phyloP scores from a whole-genome alignment of 768 basidiomycete genomes.

The Boletus subparvulus region DNA sequence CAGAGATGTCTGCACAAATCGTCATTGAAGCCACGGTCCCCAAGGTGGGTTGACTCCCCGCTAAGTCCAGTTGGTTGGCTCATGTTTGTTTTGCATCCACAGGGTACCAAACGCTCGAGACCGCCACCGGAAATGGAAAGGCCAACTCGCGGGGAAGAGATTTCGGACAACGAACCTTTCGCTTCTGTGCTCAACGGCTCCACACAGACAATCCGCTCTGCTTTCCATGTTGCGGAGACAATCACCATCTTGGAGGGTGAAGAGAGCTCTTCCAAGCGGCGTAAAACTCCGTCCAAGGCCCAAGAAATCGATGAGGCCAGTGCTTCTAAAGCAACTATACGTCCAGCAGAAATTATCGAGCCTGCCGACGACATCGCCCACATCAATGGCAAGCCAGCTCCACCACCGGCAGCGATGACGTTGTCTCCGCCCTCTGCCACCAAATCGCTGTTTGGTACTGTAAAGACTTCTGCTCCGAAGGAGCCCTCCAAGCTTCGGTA shows the following conservation, averaged over 20 bases:
- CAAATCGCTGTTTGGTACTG: constrained; percentile 21
- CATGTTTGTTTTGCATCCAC: constrained; percentile 6
- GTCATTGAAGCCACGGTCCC: constrained; percentile 80
- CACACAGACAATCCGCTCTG: not conserved
- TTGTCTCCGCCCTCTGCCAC: constrained; percentile 24
- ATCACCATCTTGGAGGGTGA: constrained; percentile 40
- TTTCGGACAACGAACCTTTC: constrained; percentile 9
- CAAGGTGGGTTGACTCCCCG: constrained; percentile 45
- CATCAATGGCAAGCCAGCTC: constrained; percentile 15
- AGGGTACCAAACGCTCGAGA: constrained; percentile 79
- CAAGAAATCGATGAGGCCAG: constrained; percentile 38
- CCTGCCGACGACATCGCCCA: constrained; percentile 28
- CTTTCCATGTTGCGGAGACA: constrained; percentile 30
- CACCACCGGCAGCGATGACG: not conserved
- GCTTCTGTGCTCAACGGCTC: constrained; percentile 18
- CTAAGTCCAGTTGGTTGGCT: constrained; percentile 4
- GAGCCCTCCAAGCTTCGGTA: constrained; percentile 78
- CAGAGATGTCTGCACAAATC: constrained; percentile 52
- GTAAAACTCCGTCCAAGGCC: constrained; percentile 38
- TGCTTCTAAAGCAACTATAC: constrained; percentile 16
- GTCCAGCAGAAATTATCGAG: constrained; percentile 43
- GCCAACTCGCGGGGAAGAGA: constrained; percentile 10
- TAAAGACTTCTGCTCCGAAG: constrained; percentile 61
- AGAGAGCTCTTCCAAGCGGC: constrained; percentile 45
- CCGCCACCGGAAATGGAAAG: constrained; percentile 61